These are phyloP conservation scores for Tillandsia fasciculata DNA, from an alignment of 176 grass and related monocot genomes.

Conservation along the genomic window DNA sequence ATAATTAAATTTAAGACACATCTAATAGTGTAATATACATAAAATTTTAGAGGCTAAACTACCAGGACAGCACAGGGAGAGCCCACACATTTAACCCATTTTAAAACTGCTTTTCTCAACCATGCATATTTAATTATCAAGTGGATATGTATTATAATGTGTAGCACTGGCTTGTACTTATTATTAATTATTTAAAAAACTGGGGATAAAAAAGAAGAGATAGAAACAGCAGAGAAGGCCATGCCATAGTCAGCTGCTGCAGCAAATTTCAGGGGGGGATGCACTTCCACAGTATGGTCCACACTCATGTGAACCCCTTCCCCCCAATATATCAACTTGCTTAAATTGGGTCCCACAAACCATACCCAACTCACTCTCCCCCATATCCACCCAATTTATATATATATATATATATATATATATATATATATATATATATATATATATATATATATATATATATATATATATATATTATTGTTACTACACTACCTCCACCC, in stretches of 20 bases:
- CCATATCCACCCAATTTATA: not conserved
- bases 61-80: too few species aligned
- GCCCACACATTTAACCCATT: too few species aligned
- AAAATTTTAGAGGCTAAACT: too few species aligned
- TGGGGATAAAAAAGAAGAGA: not conserved
- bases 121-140: too few species aligned
- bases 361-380: too few species aligned
- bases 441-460: not conserved
- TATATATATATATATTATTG: not conserved
- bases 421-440: not conserved
- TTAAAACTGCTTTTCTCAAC: too few species aligned
- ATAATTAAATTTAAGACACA: too few species aligned
- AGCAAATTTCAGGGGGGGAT: slow-evolving; percentile 24
- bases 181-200: not conserved
- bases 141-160: not conserved
- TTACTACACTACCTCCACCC: not conserved
- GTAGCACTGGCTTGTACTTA: not conserved
- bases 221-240: not conserved
- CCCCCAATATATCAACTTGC: slow-evolving; percentile 12
- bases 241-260: slow-evolving; percentile 1
- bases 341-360: not conserved
- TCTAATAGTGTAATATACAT: too few species aligned
- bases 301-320: slow-evolving; percentile 25
- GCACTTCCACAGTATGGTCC: slow-evolving; percentile 19
- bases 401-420: not conserved